These are phyloP conservation scores for Tremella yokohamensis DNA, from an alignment of 768 basidiomycete genomes.

Conservation along the genomic window DNA sequence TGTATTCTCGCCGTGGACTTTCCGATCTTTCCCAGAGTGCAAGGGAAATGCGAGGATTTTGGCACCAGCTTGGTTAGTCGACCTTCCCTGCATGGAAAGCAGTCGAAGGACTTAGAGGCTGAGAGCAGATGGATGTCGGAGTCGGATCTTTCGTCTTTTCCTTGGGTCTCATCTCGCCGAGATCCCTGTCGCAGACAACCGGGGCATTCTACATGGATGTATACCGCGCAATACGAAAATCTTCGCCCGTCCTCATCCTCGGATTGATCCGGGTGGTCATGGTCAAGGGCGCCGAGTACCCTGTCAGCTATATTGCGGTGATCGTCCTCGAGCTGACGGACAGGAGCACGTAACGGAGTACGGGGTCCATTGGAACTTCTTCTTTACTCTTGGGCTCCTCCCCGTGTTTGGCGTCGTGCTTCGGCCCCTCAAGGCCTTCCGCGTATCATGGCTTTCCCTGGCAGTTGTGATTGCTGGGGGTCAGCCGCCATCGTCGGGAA, in stretches of 20 bases:
- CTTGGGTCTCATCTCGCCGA: slow-evolving; percentile 77
- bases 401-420: slow-evolving; percentile 69
- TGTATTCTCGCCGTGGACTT: slow-evolving; percentile 96
- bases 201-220: slow-evolving; percentile 10
- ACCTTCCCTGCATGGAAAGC: not conserved
- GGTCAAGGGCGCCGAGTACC: slow-evolving; percentile 92
- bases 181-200: slow-evolving; percentile 50
- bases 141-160: slow-evolving; percentile 98
- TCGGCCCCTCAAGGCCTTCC: slow-evolving; percentile 61
- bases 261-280: slow-evolving; percentile 74
- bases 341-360: slow-evolving; percentile 96
- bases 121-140: slow-evolving; percentile 85
- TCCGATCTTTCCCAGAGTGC: slow-evolving; percentile 75
- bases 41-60: slow-evolving; percentile 91
- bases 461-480: slow-evolving; percentile 61
- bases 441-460: slow-evolving; percentile 61
- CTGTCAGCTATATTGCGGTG: slow-evolving; percentile 59
- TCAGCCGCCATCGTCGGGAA: slow-evolving; percentile 15
- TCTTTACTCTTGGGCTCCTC: slow-evolving; percentile 80
- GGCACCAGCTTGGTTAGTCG: slow-evolving; percentile 81
- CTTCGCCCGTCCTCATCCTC: slow-evolving; percentile 64
- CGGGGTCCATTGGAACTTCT: slow-evolving; percentile 98
- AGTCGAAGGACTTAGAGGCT: too few relatives aligned
- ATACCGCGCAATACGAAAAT: slow-evolving; percentile 57
- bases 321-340: not conserved